These are phyloP conservation scores for Avicennia marina DNA, from an alignment of 257 asterid genomes.

Conservation along the genomic window DNA sequence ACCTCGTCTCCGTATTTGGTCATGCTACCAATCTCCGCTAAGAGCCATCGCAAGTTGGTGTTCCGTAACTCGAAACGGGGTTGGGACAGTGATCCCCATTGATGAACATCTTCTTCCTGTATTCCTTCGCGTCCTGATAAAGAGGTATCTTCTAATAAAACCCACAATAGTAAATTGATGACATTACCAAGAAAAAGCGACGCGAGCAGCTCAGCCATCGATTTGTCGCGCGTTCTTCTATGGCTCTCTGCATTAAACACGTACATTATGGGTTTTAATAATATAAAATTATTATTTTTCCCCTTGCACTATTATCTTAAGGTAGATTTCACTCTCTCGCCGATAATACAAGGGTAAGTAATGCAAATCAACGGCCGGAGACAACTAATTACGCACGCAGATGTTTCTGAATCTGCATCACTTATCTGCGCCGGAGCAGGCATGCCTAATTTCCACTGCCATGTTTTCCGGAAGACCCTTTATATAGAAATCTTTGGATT, in stretches of 20 bases:
- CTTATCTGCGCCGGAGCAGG: not conserved
- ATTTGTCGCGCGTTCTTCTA: constrained; percentile 10
- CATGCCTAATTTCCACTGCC: not conserved
- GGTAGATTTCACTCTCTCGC: not conserved
- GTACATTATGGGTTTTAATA: constrained; percentile 11
- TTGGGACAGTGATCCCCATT: no score
- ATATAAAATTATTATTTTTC: not conserved
- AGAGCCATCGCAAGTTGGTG: no score
- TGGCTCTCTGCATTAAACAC: constrained; percentile 21
- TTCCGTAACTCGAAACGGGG: no score
- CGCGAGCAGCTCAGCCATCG: constrained; percentile 22
- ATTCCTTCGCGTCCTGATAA: not conserved
- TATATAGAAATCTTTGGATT: not conserved
- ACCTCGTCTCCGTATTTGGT: no score
- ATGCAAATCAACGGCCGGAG: constrained; percentile 21
- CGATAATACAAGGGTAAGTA: constrained; percentile 9
- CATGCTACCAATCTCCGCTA: no score
- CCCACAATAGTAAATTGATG: not conserved
- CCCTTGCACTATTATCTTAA: constrained; percentile 9
- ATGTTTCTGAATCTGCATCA: not conserved
- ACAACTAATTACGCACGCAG: not conserved
- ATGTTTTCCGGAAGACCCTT: not conserved
- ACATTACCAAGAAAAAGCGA: constrained; percentile 18
- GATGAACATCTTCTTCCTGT: no score
- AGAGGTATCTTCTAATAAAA: not conserved